Evolutionary conservation across 1,139 yeast genomes (phyloP).

Genomic region (Saccharomyces hybrid): DNA sequence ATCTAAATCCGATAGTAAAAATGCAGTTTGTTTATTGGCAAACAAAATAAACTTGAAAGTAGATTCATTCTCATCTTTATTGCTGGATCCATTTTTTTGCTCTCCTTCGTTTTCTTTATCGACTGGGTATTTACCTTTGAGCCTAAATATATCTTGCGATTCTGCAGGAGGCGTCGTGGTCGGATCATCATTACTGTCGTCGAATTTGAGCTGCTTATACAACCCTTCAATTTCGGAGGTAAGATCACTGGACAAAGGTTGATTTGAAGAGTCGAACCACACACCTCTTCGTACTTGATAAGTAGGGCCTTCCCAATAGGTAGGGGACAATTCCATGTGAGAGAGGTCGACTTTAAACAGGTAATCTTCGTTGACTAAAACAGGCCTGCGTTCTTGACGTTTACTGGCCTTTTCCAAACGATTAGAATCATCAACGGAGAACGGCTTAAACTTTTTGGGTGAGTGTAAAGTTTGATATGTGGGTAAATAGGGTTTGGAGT

Average conservation of each 20-base stretch:
- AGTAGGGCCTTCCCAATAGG: slow-evolving; percentile 85
- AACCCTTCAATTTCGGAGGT: slow-evolving; percentile 56
- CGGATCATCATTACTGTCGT: slow-evolving; percentile 24
- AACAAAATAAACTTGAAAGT: slow-evolving; percentile 32
- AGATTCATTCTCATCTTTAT: background rate
- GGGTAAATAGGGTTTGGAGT: slow-evolving; percentile 55
- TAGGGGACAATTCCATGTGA: slow-evolving; percentile 51
- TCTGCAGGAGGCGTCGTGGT: slow-evolving; percentile 1
- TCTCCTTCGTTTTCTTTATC: slow-evolving; percentile 10
- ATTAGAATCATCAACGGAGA: slow-evolving; percentile 54
- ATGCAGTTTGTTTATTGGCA: slow-evolving; percentile 33
- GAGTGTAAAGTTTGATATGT: slow-evolving; percentile 38
- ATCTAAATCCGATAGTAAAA: slow-evolving; percentile 32
- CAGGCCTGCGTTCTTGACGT: slow-evolving; percentile 12
- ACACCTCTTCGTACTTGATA: slow-evolving; percentile 79
- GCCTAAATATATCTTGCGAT: slow-evolving; percentile 4
- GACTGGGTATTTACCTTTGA: slow-evolving; percentile 22
- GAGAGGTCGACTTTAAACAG: slow-evolving; percentile 63
- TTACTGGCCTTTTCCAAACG: slow-evolving; percentile 42
- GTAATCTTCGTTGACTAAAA: slow-evolving; percentile 75
- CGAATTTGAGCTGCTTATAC: slow-evolving; percentile 31
- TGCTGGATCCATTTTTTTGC: slow-evolving; percentile 9
- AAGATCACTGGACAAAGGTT: slow-evolving; percentile 48
- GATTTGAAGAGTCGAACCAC: slow-evolving; percentile 65
- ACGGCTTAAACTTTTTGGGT: slow-evolving; percentile 63